A percentile compares a stretch with the other conserved stretches of the same genome.
These are phyloP conservation scores for Amaranthus palmeri DNA, from an alignment of 148 eudicot genomes.

Conservation along the genomic window DNA sequence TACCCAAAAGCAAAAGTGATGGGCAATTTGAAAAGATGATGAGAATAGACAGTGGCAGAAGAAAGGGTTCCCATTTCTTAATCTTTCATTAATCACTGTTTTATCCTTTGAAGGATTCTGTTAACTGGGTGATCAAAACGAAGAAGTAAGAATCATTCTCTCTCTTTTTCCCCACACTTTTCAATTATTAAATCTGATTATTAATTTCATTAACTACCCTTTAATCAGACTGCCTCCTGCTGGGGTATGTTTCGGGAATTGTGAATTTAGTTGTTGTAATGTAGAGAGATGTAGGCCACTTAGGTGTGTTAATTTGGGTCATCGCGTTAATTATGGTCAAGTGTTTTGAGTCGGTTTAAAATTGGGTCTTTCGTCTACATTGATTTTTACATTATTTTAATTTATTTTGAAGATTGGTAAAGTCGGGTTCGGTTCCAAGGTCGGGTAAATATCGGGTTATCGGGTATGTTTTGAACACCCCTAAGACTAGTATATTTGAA, in stretches of 20 bases:
- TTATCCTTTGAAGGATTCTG: constrained; percentile 12
- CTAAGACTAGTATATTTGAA: too few relatives aligned
- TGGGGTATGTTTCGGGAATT: constrained; percentile 8
- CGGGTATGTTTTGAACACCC: too few relatives aligned
- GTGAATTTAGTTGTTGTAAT: constrained; percentile 8
- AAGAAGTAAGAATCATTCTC: constrained; percentile 4
- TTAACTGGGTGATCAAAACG: neutral
- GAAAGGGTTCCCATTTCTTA: constrained; percentile 14
- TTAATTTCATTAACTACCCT: neutral
- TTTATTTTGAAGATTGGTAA: too few relatives aligned
- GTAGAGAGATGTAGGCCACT: neutral
- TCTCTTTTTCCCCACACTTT: neutral
- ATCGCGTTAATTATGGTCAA: too few relatives aligned
- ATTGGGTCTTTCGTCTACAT: too few relatives aligned
- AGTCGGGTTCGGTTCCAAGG: too few relatives aligned
- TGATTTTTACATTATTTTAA: too few relatives aligned
- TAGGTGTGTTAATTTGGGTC: too few relatives aligned
- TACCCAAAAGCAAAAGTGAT: constrained; percentile 14
- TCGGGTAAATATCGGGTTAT: too few relatives aligned
- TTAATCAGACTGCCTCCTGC: neutral
- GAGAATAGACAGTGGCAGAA: constrained; percentile 8
- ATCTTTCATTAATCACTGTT: neutral
- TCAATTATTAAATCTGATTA: neutral
- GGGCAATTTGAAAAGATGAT: constrained; percentile 5
- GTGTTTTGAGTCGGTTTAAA: too few relatives aligned